These are phyloP conservation scores for Hemerocallis citrina DNA, from an alignment of 106 monocot species.

Conservation along the genomic window DNA sequence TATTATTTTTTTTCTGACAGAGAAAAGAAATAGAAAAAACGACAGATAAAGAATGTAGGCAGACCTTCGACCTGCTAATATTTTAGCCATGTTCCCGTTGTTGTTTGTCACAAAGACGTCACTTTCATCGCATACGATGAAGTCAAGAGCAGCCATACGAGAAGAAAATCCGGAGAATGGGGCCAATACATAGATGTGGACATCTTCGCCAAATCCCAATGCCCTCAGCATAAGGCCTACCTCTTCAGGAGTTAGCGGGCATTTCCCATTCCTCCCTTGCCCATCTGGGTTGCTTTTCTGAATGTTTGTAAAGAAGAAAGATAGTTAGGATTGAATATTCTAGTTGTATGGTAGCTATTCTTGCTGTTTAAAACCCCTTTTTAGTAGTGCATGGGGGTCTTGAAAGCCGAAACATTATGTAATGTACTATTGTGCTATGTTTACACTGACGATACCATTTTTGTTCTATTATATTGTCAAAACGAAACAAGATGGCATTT, in stretches of 20 bases:
- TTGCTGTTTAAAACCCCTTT: too few relatives aligned
- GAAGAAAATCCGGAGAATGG: conserved; percentile 68
- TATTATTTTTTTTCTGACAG: neutral
- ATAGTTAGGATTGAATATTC: too few relatives aligned
- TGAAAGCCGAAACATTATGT: too few relatives aligned
- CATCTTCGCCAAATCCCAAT: conserved; percentile 64
- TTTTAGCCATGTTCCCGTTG: conserved; percentile 92
- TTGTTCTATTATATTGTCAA: too few relatives aligned
- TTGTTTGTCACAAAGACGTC: conserved; percentile 91
- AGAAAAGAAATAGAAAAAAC: too few relatives aligned
- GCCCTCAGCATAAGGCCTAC: conserved; percentile 81
- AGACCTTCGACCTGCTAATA: conserved; percentile 84
- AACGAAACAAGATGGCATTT: too few relatives aligned
- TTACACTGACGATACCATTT: too few relatives aligned
- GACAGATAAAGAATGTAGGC: too few relatives aligned
- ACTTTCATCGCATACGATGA: conserved; percentile 72
- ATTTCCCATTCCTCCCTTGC: conserved; percentile 74
- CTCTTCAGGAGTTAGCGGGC: conserved; percentile 82
- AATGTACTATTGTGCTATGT: too few relatives aligned
- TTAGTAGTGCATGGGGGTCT: too few relatives aligned
- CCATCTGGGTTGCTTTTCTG: conserved; percentile 75
- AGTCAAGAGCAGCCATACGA: conserved; percentile 94
- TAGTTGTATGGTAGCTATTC: too few relatives aligned
- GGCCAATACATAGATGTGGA: conserved; percentile 71
- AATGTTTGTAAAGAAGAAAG: neutral